Evolutionary conservation across 768 basidiomycete species (phyloP).

Genomic region (Artomyces pyxidatus): DNA sequence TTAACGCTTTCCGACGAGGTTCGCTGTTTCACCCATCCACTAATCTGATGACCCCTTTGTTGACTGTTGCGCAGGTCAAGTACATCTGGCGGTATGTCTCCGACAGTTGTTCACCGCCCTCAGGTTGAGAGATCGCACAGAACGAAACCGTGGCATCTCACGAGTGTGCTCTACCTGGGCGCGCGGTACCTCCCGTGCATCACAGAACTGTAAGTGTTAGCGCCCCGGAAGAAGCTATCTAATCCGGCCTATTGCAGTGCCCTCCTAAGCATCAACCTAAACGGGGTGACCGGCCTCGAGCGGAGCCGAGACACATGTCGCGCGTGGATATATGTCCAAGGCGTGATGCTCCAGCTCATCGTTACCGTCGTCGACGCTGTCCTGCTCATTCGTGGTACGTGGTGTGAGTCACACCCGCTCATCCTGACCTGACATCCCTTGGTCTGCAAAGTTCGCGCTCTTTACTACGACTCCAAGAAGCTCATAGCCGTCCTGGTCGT

Average conservation of each 20-base stretch:
- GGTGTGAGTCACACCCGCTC: neutral
- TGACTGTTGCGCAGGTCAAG: constrained; percentile 15
- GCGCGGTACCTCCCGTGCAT: too few relatives aligned
- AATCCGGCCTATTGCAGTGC: too few relatives aligned
- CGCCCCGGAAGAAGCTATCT: too few relatives aligned
- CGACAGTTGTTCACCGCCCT: too few relatives aligned
- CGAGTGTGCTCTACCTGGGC: too few relatives aligned
- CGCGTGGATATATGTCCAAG: constrained; percentile 18
- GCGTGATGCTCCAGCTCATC: constrained; percentile 16
- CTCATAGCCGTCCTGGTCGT: constrained; percentile 11
- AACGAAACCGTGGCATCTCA: constrained; percentile 17
- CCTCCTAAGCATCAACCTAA: constrained; percentile 18
- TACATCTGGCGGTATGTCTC: constrained; percentile 18
- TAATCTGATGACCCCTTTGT: neutral
- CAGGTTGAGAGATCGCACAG: too few relatives aligned
- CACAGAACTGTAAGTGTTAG: too few relatives aligned
- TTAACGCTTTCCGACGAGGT: constrained; percentile 15
- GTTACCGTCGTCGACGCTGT: constrained; percentile 21
- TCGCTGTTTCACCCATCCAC: neutral
- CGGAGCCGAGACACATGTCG: constrained; percentile 14
- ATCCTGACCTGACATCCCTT: too few relatives aligned
- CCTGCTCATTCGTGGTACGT: constrained; percentile 19
- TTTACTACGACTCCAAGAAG: constrained; percentile 14
- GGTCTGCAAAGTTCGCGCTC: constrained; percentile 18
- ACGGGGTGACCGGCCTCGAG: constrained; percentile 18